Evolutionary conservation across 495 filamentous ascomycete genomes (phyloP).

Genomic region (Daldinia vernicosa): DNA sequence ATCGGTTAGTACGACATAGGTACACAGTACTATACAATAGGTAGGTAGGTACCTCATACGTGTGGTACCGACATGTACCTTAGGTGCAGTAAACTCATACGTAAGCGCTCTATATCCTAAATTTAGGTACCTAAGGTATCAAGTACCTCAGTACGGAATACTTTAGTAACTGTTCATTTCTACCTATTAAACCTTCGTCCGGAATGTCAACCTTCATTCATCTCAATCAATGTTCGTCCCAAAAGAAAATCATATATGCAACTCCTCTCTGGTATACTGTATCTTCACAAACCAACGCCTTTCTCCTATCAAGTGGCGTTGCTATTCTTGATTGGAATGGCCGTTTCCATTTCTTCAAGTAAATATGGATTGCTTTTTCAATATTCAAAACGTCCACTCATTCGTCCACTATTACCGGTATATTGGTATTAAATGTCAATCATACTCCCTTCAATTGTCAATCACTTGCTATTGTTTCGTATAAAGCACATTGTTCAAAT

Average conservation of each 20-base stretch:
- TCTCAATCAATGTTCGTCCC: too few species aligned
- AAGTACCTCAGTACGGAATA: too few species aligned
- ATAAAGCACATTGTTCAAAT: neutral
- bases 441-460: conserved; percentile 7
- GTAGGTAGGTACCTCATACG: too few species aligned
- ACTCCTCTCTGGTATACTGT: too few species aligned
- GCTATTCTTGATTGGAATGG: conserved; percentile 1
- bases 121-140: too few species aligned
- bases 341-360: conserved; percentile 10
- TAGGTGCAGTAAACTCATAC: neutral
- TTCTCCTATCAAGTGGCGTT: conserved; percentile 7
- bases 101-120: too few species aligned
- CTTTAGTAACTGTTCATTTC: too few species aligned
- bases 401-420: conserved; percentile 19
- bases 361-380: conserved; percentile 22
- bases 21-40: too few species aligned
- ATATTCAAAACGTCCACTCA: conserved; percentile 10
- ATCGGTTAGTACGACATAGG: neutral
- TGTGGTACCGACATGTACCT: neutral
- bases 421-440: conserved; percentile 14
- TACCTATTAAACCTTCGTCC: too few species aligned
- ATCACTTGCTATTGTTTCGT: neutral
- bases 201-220: too few species aligned
- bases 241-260: neutral
- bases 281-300: neutral